Evolutionary conservation across 2,329 filamentous ascomycete species (phyloP), one percentile per base, ranked within the genome.

Genomic region (Boeremia lycopersici): DNA sequence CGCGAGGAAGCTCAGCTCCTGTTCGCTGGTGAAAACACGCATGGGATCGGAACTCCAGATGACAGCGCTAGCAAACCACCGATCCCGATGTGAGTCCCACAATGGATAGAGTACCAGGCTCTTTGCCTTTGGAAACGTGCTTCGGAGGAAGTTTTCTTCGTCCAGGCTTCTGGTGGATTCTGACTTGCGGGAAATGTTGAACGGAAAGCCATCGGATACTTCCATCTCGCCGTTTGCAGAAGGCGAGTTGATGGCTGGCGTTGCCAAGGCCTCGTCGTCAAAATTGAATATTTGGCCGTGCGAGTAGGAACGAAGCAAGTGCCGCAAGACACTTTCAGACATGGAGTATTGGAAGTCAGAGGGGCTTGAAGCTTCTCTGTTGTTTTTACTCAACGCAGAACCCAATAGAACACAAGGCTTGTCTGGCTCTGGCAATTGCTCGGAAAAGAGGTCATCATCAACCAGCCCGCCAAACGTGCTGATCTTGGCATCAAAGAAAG

Each of bases 201-300:
- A 66, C 2, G 64, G 58, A 26, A 69, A 69, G 8, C 64, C 64
- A 38, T 67, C 64, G 5, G 43, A 48, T 11, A 29, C 35, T 28
- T 60, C 49, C 15, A 63, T 39, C 12, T 69, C 69, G 3, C 60
- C 28, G 3, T 62, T 60, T 1, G 49, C 49, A 39, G 62, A 67
- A 9, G 61, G 60, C 3, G 61, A 66, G 26, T 61, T 65, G 53
- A 64, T 41, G 12, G 56, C 44, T 8, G 56, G 48, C 30, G 61
- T 51, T 2, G 45, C 35, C 6, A 19, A 45, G 11, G 42, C 34
- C 9, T 74, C 69, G 9, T 68, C 65, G 28, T 74, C 72, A 30
- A 76, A 66, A 38, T 75, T 74, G 58, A 76, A 75, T 13, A 76
- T 74, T 25, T 75, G 69, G 2, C 74, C 74, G 39, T 71, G 68